These are phyloP conservation scores for Termitomyces sp. DNA, from an alignment of 768 basidiomycete genomes.

Conservation along the genomic window DNA sequence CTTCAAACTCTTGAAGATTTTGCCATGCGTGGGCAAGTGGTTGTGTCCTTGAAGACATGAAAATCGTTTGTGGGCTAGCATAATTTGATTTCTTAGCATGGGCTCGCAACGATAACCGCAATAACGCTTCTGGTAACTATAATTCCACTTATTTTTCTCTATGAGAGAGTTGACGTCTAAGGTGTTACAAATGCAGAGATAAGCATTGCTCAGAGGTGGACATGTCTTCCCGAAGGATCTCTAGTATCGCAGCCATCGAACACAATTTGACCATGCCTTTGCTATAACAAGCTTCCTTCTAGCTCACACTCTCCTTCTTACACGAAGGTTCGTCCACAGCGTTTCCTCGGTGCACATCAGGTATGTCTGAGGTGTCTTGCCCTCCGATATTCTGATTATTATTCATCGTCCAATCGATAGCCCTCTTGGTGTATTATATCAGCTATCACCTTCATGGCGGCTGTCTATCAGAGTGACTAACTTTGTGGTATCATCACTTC, in stretches of 20 bases:
- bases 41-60: conserved; percentile 53
- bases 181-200: no score
- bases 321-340: conserved; percentile 26
- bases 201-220: no score
- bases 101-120: conserved; percentile 39
- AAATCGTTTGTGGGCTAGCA: conserved; percentile 40
- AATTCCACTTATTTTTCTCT: no score
- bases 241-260: conserved; percentile 42
- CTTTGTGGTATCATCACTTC: no score
- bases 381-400: no score
- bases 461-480: no score
- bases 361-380: conserved; percentile 20
- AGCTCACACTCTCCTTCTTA: background rate
- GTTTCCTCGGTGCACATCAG: conserved; percentile 65
- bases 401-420: no score
- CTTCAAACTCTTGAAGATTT: no score
- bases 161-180: no score
- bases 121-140: no score
- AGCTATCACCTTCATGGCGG: no score
- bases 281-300: conserved; percentile 50
- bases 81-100: conserved; percentile 22
- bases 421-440: no score
- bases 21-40: conserved; percentile 9
- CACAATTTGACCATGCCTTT: conserved; percentile 61
- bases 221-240: background rate